Percentiles rank a stretch among this genome's conserved stretches.
These are phyloP conservation scores for Venturiaceae sp. DNA, from an alignment of 2,329 filamentous ascomycete species.

Conservation along the genomic window DNA sequence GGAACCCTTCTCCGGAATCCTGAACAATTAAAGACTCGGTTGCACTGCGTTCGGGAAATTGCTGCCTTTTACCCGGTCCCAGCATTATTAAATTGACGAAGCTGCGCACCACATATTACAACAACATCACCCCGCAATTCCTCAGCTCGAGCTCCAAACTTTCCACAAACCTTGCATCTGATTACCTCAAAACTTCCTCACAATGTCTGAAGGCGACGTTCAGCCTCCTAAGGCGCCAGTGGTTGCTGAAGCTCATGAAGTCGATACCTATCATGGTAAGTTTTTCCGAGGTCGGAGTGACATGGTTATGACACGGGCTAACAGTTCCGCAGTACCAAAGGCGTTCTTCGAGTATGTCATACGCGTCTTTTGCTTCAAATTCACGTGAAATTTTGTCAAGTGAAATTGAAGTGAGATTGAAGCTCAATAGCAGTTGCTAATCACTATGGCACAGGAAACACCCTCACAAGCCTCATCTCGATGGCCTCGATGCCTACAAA, in stretches of 20 bases:
- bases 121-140: not conserved
- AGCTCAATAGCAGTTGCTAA: not conserved
- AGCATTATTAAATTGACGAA: not conserved
- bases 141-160: not conserved
- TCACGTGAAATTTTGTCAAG: not conserved
- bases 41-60: not conserved
- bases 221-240: constrained; percentile 39
- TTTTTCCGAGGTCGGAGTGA: constrained; percentile 1
- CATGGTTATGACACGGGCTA: not conserved
- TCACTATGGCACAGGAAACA: constrained; percentile 40
- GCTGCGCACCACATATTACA: not conserved
- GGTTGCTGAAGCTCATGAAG: constrained; percentile 65
- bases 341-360: constrained; percentile 5
- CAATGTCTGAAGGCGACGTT: constrained; percentile 35
- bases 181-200: not conserved
- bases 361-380: not conserved
- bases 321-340: constrained; percentile 4
- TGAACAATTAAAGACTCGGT: not conserved
- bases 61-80: not conserved
- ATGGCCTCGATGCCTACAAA: constrained; percentile 52
- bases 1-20: not conserved
- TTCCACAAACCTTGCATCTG: not conserved
- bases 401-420: not conserved
- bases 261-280: constrained; percentile 53
- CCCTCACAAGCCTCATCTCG: constrained; percentile 48